phyloP scores from a whole-genome alignment of 768 basidiomycete genomes.

The Trametes villosa region DNA sequence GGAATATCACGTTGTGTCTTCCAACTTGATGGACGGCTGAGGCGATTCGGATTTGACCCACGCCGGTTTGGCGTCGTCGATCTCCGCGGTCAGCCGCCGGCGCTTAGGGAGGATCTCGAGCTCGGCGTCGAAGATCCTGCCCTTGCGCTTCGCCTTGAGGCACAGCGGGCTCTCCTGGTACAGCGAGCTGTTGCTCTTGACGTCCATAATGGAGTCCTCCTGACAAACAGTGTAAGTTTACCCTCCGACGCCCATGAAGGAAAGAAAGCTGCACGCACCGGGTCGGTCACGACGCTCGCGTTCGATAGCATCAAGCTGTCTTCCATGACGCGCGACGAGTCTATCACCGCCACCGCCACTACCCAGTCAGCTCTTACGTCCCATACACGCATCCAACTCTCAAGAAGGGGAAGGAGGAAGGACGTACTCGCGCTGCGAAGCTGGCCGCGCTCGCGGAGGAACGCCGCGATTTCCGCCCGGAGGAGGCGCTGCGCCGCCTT shows the following conservation, averaged over 20 bases:
- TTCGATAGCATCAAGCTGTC: background rate
- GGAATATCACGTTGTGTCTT: too few relatives aligned
- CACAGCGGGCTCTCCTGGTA: conserved; percentile 23
- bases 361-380: background rate
- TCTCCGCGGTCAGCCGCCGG: conserved; percentile 9
- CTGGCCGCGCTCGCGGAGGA: conserved; percentile 4
- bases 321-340: conserved; percentile 1
- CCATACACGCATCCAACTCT: background rate
- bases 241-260: background rate
- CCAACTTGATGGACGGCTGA: too few relatives aligned
- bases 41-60: too few relatives aligned
- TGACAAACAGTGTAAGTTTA: background rate
- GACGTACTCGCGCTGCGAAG: conserved; percentile 3
- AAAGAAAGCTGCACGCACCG: conserved; percentile 1
- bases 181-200: conserved; percentile 2
- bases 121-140: conserved; percentile 23
- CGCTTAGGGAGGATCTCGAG: conserved; percentile 16
- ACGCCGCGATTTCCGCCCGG: conserved; percentile 14
- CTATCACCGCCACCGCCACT: background rate
- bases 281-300: background rate
- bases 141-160: conserved; percentile 27
- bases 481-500: conserved; percentile 20
- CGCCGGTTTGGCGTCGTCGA: too few relatives aligned
- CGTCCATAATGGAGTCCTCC: background rate
- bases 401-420: background rate